These are phyloP conservation scores for Sindora glabra DNA, from an alignment of 306 rosid species.

Conservation along the genomic window DNA sequence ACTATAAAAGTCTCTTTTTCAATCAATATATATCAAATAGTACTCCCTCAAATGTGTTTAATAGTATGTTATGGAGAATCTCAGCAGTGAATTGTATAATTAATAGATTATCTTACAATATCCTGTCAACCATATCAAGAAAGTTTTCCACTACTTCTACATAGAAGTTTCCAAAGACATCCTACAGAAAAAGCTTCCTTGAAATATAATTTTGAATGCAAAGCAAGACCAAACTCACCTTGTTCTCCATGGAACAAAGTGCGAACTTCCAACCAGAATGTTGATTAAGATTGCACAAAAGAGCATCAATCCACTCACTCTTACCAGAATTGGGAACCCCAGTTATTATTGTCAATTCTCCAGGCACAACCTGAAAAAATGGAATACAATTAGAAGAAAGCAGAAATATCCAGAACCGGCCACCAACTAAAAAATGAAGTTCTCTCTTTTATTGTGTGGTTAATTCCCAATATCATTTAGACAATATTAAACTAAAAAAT, in stretches of 20 bases:
- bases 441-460: background rate
- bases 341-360: slow-evolving; percentile 85
- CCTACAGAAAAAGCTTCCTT: background rate
- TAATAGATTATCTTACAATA: background rate
- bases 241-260: slow-evolving; percentile 94
- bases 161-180: background rate
- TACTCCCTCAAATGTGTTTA: slow-evolving; percentile 2
- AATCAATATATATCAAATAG: background rate
- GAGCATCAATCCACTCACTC: slow-evolving; percentile 99
- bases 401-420: background rate
- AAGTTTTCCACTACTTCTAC: background rate
- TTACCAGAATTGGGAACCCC: slow-evolving; percentile 99
- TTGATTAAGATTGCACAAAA: slow-evolving; percentile 73
- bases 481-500: slow-evolving; percentile 2
- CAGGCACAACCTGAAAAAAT: slow-evolving; percentile 75
- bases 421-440: too few relatives aligned
- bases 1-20: too few relatives aligned
- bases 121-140: background rate
- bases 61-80: too few relatives aligned
- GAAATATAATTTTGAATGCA: background rate
- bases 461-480: background rate
- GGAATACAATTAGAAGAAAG: slow-evolving; percentile 9
- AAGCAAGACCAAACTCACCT: slow-evolving; percentile 43
- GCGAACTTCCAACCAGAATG: slow-evolving; percentile 74
- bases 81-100: background rate